phyloP scores from a whole-genome alignment of 345 rosid genomes.

The Corchorus olitorius region DNA sequence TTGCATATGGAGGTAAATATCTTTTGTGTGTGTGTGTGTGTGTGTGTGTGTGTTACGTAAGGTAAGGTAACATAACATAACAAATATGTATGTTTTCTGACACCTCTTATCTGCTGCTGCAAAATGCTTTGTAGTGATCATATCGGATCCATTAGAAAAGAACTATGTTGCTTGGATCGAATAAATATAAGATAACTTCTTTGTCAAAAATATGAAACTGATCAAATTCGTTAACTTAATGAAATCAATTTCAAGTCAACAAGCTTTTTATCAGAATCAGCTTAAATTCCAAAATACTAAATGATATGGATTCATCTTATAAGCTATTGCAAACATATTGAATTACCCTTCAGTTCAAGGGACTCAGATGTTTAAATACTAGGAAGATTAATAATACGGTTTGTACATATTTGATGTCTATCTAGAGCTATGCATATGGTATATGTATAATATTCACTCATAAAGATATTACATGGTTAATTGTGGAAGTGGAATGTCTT shows the following conservation, averaged over 20 bases:
- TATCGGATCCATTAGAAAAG: background rate
- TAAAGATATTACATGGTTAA: background rate
- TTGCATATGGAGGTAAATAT: slow-evolving; percentile 78
- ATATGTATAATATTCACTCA: background rate
- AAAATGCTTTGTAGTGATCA: background rate
- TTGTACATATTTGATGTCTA: background rate
- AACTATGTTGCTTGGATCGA: background rate
- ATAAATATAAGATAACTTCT: background rate
- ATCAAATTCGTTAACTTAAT: background rate
- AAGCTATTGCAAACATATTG: background rate
- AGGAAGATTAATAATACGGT: background rate
- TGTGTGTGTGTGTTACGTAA: background rate
- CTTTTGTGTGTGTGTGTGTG: background rate
- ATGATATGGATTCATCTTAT: background rate
- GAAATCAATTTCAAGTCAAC: slow-evolving; percentile 3
- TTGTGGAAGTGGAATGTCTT: slow-evolving; percentile 4
- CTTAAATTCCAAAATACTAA: background rate
- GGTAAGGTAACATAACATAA: background rate
- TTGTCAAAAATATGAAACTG: background rate
- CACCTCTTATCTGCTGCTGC: background rate
- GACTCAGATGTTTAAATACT: background rate
- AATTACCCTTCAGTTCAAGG: background rate
- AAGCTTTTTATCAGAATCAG: background rate
- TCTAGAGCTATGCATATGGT: background rate
- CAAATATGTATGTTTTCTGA: background rate